Conservation (phyloP, 768 basidiomycete genomes). For the Phlegmacium glaucopus region DNA sequence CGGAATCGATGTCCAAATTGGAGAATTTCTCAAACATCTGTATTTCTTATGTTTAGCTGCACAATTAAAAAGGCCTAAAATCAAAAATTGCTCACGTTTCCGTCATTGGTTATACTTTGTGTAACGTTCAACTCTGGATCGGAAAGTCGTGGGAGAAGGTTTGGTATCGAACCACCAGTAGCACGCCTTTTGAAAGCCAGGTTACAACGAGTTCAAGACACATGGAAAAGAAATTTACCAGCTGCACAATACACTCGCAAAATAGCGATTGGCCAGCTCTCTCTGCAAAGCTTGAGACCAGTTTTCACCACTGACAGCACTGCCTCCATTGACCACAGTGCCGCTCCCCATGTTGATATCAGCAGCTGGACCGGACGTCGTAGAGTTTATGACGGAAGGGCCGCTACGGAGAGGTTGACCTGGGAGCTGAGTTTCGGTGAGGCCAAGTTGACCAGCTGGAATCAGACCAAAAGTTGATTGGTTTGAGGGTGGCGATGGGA, state of each 20-base stretch:
- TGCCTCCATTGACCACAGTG: conserved; percentile 68
- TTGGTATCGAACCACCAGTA: conserved; percentile 82
- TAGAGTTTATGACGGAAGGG: conserved; percentile 38
- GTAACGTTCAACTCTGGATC: conserved; percentile 68
- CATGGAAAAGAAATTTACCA: conserved; percentile 52
- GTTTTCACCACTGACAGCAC: conserved; percentile 52
- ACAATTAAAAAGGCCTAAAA: neutral
- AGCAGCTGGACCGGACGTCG: conserved; percentile 47
- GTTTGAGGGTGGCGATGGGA: conserved; percentile 48
- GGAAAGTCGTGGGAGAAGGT: conserved; percentile 66
- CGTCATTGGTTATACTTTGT: conserved; percentile 60
- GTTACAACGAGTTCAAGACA: neutral
- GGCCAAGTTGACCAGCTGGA: conserved; percentile 76
- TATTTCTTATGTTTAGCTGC: conserved; percentile 3
- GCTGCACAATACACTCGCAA: conserved; percentile 80
- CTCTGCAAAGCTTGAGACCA: conserved; percentile 63
- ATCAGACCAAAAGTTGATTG: conserved; percentile 66
- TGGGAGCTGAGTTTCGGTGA: conserved; percentile 69
- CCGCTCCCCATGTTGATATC: conserved; percentile 57
- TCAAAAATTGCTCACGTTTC: conserved; percentile 53
- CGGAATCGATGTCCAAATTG: conserved; percentile 69
- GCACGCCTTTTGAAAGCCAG: conserved; percentile 52
- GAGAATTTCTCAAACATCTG: conserved; percentile 94
- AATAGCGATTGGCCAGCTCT: conserved; percentile 83
- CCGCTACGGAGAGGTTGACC: conserved; percentile 52